Percentiles rank a stretch among this genome's conserved stretches.
phyloP scores from a whole-genome alignment of 257 asterid species.

The Dorcoceras hygrometricum region DNA sequence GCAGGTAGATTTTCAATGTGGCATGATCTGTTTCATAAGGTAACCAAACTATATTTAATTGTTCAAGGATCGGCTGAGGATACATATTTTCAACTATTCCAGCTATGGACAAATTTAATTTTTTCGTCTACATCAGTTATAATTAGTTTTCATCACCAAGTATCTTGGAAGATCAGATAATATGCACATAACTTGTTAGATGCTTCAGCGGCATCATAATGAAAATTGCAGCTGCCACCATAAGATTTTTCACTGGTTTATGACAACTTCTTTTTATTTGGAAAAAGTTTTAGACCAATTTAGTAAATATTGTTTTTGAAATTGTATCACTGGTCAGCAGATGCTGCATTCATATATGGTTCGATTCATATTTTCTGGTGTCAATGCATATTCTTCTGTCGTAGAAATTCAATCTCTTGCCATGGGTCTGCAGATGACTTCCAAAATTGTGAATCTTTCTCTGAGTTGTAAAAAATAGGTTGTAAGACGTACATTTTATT shows the following conservation, averaged over 20 bases:
- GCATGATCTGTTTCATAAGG: conserved; percentile 1
- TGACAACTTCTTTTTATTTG: too few species aligned
- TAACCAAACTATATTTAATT: neutral
- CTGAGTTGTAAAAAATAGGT: neutral
- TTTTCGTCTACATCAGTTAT: too few species aligned
- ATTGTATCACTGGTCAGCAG: neutral
- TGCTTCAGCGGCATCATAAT: neutral
- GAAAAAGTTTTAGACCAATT: neutral
- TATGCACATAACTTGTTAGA: neutral
- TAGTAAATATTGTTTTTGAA: neutral
- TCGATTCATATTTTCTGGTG: neutral
- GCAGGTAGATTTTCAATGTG: conserved; percentile 50
- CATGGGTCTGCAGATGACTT: neutral
- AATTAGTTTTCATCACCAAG: neutral
- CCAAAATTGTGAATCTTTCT: neutral
- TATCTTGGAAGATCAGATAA: neutral
- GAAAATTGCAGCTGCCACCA: neutral
- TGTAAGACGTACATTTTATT: neutral
- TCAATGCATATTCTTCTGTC: neutral
- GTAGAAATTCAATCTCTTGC: neutral
- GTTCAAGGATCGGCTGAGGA: neutral
- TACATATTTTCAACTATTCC: too few species aligned
- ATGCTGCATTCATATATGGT: neutral
- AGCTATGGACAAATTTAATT: too few species aligned
- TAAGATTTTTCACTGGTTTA: too few species aligned